These are phyloP conservation scores for Colletotrichum chrysophilum DNA, from an alignment of 2,329 filamentous ascomycete species.

Conservation along the genomic window DNA sequence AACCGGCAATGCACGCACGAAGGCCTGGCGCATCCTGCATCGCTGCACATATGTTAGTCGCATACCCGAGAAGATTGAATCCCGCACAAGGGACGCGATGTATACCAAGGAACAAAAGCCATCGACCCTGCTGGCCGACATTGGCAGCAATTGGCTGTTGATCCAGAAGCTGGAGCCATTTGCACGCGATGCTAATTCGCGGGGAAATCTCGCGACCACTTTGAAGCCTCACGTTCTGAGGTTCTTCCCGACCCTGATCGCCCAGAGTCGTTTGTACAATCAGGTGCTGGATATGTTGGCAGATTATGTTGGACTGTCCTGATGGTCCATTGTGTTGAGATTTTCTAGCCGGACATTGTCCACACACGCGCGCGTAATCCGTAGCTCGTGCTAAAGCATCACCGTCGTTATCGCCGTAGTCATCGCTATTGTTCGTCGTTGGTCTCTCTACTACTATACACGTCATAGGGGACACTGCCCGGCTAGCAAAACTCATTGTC, in stretches of 20 bases:
- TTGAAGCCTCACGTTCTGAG: background rate
- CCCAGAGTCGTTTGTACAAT: background rate
- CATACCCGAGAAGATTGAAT: background rate
- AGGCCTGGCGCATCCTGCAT: background rate
- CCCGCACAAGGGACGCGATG: background rate
- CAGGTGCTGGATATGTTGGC: background rate
- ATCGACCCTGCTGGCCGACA: background rate
- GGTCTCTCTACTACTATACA: no score
- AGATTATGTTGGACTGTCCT: background rate
- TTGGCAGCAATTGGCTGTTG: background rate
- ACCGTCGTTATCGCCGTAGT: no score
- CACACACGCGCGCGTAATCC: no score
- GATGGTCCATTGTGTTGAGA: background rate
- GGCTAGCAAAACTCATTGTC: background rate
- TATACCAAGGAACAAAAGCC: background rate
- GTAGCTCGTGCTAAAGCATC: no score
- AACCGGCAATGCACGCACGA: background rate
- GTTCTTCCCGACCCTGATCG: background rate
- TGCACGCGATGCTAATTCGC: background rate
- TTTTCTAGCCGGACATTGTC: no score
- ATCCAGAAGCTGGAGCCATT: background rate
- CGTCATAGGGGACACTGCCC: no score
- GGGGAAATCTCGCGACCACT: background rate
- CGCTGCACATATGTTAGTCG: background rate
- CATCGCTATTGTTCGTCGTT: no score